Conservation (phyloP, 805 yeast genomes). For the Kazachstania africana region DNA sequence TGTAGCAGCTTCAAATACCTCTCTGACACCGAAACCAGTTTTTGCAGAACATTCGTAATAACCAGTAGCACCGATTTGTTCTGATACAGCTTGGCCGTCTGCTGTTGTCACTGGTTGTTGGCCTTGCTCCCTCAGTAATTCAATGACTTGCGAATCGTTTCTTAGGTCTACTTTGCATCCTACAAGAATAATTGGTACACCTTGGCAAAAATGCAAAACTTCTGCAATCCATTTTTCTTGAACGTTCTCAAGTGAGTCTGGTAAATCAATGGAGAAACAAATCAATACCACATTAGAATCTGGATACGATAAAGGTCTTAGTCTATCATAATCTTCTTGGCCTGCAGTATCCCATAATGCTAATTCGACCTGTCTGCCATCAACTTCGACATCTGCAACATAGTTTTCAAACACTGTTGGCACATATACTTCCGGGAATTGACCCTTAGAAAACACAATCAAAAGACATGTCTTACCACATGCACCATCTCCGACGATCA, state of each 20-base stretch:
- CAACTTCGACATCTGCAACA: conserved; percentile 90
- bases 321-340: conserved; percentile 93
- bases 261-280: conserved; percentile 83
- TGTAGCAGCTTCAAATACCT: conserved; percentile 86
- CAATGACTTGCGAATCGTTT: conserved; percentile 67
- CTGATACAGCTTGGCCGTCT: conserved; percentile 81
- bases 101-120: conserved; percentile 71
- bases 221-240: conserved; percentile 95
- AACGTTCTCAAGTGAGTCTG: conserved; percentile 86
- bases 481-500: conserved; percentile 95
- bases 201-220: conserved; percentile 87
- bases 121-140: conserved; percentile 59
- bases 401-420: conserved; percentile 97
- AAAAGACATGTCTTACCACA: conserved; percentile 92
- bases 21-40: conserved; percentile 83
- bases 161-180: conserved; percentile 89
- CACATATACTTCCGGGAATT: conserved; percentile 87
- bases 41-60: conserved; percentile 90
- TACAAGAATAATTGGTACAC: conserved; percentile 83
- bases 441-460: conserved; percentile 77
- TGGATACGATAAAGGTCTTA: conserved; percentile 84
- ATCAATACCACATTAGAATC: conserved; percentile 85
- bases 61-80: conserved; percentile 76
- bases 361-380: conserved; percentile 83
- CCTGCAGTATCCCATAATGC: conserved; percentile 99